Conservation (phyloP, 352 stramenopile genomes). For the Phytophthora palmivora region DNA sequence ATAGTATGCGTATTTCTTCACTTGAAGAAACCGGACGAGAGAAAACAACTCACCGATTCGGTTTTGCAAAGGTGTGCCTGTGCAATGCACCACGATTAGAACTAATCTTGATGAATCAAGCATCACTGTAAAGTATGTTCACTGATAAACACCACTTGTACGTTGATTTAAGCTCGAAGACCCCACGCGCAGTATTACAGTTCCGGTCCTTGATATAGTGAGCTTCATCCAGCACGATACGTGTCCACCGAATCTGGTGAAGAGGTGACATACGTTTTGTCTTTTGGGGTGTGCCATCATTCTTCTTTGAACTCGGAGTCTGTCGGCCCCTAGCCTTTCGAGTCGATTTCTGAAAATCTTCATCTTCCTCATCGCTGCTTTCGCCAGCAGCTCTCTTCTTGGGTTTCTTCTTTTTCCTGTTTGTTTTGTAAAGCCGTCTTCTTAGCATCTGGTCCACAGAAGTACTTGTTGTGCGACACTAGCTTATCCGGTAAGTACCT, state of each 20-base stretch:
- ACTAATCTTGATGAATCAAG: not conserved
- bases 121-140: conserved; percentile 33
- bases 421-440: conserved; percentile 94
- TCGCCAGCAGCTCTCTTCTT: conserved; percentile 73
- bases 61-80: conserved; percentile 95
- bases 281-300: conserved; percentile 41
- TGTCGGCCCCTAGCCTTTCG: conserved; percentile 45
- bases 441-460: conserved; percentile 97
- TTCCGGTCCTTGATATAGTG: conserved; percentile 95
- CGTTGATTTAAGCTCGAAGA: conserved; percentile 96
- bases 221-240: conserved; percentile 97
- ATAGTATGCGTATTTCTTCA: conserved; percentile 98
- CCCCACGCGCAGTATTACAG: conserved; percentile 95
- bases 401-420: conserved; percentile 70
- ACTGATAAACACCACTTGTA: conserved; percentile 98
- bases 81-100: not conserved
- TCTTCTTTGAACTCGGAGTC: conserved; percentile 41
- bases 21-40: conserved; percentile 97
- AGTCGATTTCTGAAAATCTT: conserved; percentile 64
- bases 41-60: conserved; percentile 96
- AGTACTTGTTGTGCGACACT: conserved; percentile 96
- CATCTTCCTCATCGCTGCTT: conserved; percentile 67
- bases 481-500: conserved; percentile 95
- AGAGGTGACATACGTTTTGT: conserved; percentile 76
- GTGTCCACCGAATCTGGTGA: conserved; percentile 96